phyloP scores from a whole-genome alignment of 441 rosid genomes.

The Pelargonium cotyledonis region DNA sequence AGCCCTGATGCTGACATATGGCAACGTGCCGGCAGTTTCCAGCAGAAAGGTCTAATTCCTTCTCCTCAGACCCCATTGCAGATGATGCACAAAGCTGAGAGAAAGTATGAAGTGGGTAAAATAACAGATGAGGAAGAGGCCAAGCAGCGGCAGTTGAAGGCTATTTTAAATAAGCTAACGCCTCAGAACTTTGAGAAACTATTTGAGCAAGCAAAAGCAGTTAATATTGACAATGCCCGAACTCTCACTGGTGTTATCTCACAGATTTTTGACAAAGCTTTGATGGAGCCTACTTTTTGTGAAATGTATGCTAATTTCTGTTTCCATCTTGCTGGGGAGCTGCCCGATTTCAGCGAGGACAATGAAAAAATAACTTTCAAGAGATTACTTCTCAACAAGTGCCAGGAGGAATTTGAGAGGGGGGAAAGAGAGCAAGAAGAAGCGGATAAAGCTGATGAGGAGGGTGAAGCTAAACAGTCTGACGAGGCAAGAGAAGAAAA shows the following conservation, averaged over 20 bases:
- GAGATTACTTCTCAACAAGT: conserved; percentile 79
- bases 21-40: conserved; percentile 68
- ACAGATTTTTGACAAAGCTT: conserved; percentile 95
- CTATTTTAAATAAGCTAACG: conserved; percentile 85
- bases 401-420: conserved; percentile 94
- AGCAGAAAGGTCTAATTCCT: conserved; percentile 74
- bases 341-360: conserved; percentile 63
- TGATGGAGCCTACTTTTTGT: conserved; percentile 96
- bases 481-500: conserved; percentile 80
- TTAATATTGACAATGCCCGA: conserved; percentile 64
- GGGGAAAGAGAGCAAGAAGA: conserved; percentile 92
- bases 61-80: conserved; percentile 76
- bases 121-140: conserved; percentile 69
- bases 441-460: conserved; percentile 77
- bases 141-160: conserved; percentile 81
- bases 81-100: conserved; percentile 92
- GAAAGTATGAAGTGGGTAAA: conserved; percentile 79
- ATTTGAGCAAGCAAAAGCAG: conserved; percentile 79
- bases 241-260: conserved; percentile 80
- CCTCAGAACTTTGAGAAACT: conserved; percentile 94
- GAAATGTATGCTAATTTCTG: conserved; percentile 98
- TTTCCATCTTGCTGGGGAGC: conserved; percentile 50
- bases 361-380: conserved; percentile 72
- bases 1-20: conserved; percentile 72
- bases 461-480: conserved; percentile 72